A percentile compares a stretch with the other conserved stretches of the same genome.
Conservation (phyloP, 345 rosid species). For the Linum lewisii region DNA sequence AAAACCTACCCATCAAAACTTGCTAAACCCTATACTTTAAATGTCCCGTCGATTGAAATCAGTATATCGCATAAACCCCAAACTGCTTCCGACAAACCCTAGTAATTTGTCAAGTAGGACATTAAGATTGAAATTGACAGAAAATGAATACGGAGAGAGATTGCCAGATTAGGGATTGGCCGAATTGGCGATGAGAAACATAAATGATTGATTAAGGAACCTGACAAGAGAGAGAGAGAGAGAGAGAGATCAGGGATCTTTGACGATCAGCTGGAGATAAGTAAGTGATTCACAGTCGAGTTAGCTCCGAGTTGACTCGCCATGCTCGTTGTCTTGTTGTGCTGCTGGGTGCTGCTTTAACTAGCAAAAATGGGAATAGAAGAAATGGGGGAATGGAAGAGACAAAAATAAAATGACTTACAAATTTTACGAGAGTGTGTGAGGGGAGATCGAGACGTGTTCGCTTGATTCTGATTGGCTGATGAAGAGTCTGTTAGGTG, state of each 20-base stretch:
- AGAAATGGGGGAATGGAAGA: neutral
- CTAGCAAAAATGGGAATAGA: too few relatives aligned
- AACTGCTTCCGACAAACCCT: slow-evolving; percentile 9
- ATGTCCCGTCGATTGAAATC: neutral
- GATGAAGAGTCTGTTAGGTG: too few relatives aligned
- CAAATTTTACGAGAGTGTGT: too few relatives aligned
- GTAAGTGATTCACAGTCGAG: slow-evolving; percentile 11
- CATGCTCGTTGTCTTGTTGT: neutral
- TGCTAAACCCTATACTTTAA: slow-evolving; percentile 1
- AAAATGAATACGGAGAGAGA: too few relatives aligned
- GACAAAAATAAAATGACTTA: neutral
- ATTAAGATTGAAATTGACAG: slow-evolving; percentile 9
- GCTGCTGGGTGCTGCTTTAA: neutral
- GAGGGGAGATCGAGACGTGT: too few relatives aligned
- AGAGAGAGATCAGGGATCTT: slow-evolving; percentile 4
- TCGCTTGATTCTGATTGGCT: too few relatives aligned
- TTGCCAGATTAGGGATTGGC: too few relatives aligned
- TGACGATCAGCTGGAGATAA: slow-evolving; percentile 11
- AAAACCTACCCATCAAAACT: slow-evolving; percentile 1
- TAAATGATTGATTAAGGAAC: slow-evolving; percentile 2
- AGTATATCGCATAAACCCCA: slow-evolving; percentile 8
- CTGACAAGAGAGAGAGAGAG: neutral
- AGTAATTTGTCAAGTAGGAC: slow-evolving; percentile 12
- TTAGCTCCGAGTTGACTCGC: slow-evolving; percentile 24
- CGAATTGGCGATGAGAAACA: neutral